These are phyloP conservation scores for Condylostoma magnum DNA, from an alignment of 169 alveolate genomes.

Conservation along the genomic window DNA sequence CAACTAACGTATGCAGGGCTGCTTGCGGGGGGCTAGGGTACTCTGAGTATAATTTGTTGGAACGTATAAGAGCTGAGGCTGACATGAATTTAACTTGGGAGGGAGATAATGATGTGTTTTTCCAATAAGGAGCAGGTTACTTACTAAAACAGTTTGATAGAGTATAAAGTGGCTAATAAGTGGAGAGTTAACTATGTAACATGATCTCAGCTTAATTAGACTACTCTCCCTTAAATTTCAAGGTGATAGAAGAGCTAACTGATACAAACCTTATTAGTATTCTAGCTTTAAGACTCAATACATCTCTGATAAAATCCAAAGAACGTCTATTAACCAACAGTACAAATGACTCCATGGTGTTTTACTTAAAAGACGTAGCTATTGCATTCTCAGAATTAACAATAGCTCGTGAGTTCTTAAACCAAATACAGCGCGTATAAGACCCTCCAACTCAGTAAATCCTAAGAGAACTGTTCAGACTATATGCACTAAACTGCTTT, in stretches of 20 bases:
- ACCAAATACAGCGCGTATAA: background rate
- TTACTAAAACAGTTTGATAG: constrained; percentile 23
- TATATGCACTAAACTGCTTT: background rate
- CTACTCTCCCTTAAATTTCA: background rate
- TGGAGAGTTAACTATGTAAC: too few relatives aligned
- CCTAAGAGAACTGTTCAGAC: background rate
- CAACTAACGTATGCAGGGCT: constrained; percentile 16
- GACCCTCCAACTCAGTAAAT: background rate
- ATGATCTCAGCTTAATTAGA: background rate
- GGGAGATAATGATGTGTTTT: constrained; percentile 49
- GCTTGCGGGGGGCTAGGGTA: constrained; percentile 56
- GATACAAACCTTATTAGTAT: background rate
- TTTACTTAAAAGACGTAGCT: background rate
- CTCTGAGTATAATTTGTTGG: constrained; percentile 33
- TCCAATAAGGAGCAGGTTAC: constrained; percentile 37
- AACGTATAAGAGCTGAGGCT: background rate
- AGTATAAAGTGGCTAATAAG: background rate
- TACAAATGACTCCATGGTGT: background rate
- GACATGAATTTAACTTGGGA: constrained; percentile 54
- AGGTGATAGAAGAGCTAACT: background rate
- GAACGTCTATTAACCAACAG: background rate
- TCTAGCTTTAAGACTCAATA: background rate
- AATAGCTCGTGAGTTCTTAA: background rate
- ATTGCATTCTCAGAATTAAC: background rate
- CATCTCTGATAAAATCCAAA: background rate